phyloP scores from a whole-genome alignment of 108 stramenopile genomes.

The Poteriospumella lacustris region DNA sequence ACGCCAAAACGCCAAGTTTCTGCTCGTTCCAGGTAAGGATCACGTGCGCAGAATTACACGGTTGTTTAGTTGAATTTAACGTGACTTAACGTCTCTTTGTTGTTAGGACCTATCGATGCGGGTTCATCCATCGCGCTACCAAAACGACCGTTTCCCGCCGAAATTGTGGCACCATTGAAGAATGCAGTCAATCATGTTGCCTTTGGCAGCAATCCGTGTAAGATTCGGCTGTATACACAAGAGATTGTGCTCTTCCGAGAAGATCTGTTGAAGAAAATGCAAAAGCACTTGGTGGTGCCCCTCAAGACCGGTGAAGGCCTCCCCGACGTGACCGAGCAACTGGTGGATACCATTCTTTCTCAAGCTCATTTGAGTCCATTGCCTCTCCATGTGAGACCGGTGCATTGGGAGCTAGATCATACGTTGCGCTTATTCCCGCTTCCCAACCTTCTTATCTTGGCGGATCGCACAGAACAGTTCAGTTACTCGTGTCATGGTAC shows the following conservation, averaged over 20 bases:
- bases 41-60: constrained; percentile 64
- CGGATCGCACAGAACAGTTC: constrained; percentile 45
- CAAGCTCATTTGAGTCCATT: constrained; percentile 83
- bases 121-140: constrained; percentile 31
- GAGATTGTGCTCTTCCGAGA: constrained; percentile 81
- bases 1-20: constrained; percentile 62
- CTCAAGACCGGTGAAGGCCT: constrained; percentile 41
- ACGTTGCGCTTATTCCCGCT: constrained; percentile 78
- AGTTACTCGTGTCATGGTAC: constrained; percentile 22
- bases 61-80: constrained; percentile 35
- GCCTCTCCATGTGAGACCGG: constrained; percentile 62
- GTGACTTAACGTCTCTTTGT: constrained; percentile 38
- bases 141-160: constrained; percentile 70
- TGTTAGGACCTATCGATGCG: constrained; percentile 24
- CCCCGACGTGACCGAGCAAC: constrained; percentile 8
- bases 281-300: constrained; percentile 60
- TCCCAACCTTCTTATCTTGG: constrained; percentile 61
- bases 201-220: constrained; percentile 23
- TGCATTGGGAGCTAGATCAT: constrained; percentile 86
- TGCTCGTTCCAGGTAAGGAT: constrained; percentile 81
- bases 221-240: constrained; percentile 71
- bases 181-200: not conserved
- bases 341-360: not conserved
- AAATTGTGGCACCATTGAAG: not conserved
- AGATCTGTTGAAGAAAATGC: constrained; percentile 73